Evolutionary conservation across 2,329 filamentous ascomycete genomes (phyloP), one percentile per base, ranked within the genome.

Genomic region (Neonectria ditissima): DNA sequence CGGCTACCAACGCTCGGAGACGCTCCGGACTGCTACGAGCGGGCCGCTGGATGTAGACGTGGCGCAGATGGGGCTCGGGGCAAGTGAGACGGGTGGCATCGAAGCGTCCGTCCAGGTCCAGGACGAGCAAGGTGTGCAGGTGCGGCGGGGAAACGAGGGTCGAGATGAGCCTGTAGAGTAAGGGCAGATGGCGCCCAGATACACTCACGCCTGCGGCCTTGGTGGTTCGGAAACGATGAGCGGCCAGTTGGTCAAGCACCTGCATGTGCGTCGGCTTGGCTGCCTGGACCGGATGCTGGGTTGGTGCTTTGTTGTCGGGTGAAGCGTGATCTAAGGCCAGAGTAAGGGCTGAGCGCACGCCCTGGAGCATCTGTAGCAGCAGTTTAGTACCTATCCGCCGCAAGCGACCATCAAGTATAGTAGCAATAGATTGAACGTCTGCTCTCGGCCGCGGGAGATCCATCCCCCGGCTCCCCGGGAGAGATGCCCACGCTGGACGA

Each of bases 21-120:
- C 71, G 62, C 24, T 76, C 74, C 14, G 66, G 63, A 26, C 59
- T 70, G 45, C 66, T 68, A 53, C 62, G 77, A 1, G 79, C 72
- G 1, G 83, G 80, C 1, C 79, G 80, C 59, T 83, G 81, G 22
- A 88, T 74, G 69, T 88, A 82, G 37, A 87, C 77, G 67, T 89
- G 86, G 1, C 75, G 74, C 2, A 87, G 73, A 67, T 87, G 81
- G 0, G 74, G 64, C 8, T 67, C 62, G 44, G 62, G 58, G 69
- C 73, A 83, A 54, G 66, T 67, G 8, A 88, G 77, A 2, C 82
- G 79, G 7, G 82, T 82, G 2, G 82, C 76, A 62, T 89, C 86
- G 65, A 91, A 90, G 9, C 82, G 80, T 9, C 79, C 78, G 48
- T 87, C 85, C 2, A 84, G 73, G 68, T 90, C 88, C 51, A 91